Conservation (phyloP, 441 rosid species). For the Pelargonium fulgidum region DNA sequence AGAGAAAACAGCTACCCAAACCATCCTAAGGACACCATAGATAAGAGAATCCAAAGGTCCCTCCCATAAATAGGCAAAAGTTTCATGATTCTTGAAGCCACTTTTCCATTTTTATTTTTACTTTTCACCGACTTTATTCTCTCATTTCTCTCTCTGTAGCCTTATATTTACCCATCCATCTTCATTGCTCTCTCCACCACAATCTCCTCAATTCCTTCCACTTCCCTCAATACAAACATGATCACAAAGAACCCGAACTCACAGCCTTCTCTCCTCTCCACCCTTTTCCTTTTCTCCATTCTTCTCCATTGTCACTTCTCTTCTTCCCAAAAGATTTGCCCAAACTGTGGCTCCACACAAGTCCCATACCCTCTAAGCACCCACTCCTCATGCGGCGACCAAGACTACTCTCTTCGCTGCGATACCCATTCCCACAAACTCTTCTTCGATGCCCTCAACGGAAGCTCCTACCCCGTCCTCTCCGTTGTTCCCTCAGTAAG, state of each 20-base stretch:
- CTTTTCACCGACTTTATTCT: slow-evolving; percentile 25
- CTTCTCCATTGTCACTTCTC: slow-evolving; percentile 17
- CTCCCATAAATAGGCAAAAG: slow-evolving; percentile 20
- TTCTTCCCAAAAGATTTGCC: slow-evolving; percentile 36
- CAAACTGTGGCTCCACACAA: slow-evolving; percentile 39
- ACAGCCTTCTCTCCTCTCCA: slow-evolving; percentile 13
- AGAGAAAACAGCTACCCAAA: neutral
- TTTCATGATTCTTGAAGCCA: slow-evolving; percentile 18
- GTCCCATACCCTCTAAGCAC: slow-evolving; percentile 65
- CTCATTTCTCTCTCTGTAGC: slow-evolving; percentile 13
- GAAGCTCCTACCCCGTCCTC: slow-evolving; percentile 45
- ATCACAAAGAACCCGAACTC: slow-evolving; percentile 12
- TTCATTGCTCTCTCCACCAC: slow-evolving; percentile 9
- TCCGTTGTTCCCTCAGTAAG: slow-evolving; percentile 29
- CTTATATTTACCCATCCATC: slow-evolving; percentile 29
- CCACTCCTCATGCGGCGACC: slow-evolving; percentile 44
- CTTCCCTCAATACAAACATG: slow-evolving; percentile 23
- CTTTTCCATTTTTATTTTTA: slow-evolving; percentile 19
- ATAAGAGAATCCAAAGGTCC: neutral
- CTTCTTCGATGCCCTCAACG: slow-evolving; percentile 40
- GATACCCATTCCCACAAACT: slow-evolving; percentile 35
- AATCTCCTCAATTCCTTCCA: neutral
- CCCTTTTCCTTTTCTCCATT: slow-evolving; percentile 15
- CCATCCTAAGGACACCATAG: neutral
- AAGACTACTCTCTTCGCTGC: slow-evolving; percentile 41